Evolutionary conservation across 1,284 basidiomycete genomes (phyloP).

Genomic region (Trichosporon coremiiforme): DNA sequence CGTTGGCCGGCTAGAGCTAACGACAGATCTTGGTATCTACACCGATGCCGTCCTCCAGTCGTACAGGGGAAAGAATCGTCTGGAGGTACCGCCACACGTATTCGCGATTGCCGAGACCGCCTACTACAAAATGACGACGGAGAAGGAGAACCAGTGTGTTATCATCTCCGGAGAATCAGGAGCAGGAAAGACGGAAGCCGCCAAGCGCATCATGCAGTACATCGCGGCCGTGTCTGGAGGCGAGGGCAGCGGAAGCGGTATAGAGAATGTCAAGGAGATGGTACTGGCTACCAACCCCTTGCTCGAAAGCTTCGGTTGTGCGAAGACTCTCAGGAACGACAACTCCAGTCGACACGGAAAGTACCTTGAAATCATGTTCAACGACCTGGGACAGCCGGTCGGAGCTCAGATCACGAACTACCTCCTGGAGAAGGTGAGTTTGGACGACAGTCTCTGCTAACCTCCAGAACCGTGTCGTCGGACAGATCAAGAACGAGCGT

Average conservation of each 20-base stretch:
- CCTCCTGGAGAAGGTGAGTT: slow-evolving; percentile 78
- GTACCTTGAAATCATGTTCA: slow-evolving; percentile 99
- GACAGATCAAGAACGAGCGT: slow-evolving; percentile 93
- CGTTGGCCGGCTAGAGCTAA: not conserved
- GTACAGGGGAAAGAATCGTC: slow-evolving; percentile 96
- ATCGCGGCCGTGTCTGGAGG: slow-evolving; percentile 89
- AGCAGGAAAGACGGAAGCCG: slow-evolving; percentile 95
- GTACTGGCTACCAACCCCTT: slow-evolving; percentile 98
- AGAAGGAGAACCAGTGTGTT: slow-evolving; percentile 99
- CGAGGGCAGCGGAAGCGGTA: slow-evolving; percentile 65
- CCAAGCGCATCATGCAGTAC: slow-evolving; percentile 99
- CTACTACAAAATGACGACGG: slow-evolving; percentile 99
- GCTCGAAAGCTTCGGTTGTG: slow-evolving; percentile 97
- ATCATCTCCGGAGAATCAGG: slow-evolving; percentile 99
- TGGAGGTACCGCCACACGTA: slow-evolving; percentile 97
- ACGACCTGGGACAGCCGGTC: slow-evolving; percentile 85
- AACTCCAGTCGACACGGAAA: slow-evolving; percentile 99
- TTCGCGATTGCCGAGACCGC: slow-evolving; percentile 95
- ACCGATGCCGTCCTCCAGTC: slow-evolving; percentile 79
- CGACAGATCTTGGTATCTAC: slow-evolving; percentile 91
- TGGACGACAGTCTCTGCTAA: slow-evolving; percentile 22
- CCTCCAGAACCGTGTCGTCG: slow-evolving; percentile 78
- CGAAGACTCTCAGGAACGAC: slow-evolving; percentile 97
- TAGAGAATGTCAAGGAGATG: slow-evolving; percentile 99
- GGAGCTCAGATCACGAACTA: slow-evolving; percentile 99